Evolutionary conservation across 129 eudicot genomes (phyloP).

Genomic region (Apium graveolens): DNA sequence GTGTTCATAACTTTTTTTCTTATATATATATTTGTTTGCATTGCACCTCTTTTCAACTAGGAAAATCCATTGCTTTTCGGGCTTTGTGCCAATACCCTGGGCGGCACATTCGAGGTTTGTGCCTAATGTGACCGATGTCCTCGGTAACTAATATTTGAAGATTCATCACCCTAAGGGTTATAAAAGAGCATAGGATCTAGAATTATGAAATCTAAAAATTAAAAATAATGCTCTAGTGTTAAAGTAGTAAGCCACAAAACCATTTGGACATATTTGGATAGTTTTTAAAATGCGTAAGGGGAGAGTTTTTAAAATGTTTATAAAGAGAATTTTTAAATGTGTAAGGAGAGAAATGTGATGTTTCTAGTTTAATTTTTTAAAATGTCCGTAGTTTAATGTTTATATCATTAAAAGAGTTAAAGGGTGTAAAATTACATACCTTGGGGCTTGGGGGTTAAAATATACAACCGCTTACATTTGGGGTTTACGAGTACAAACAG

Average conservation of each 20-base stretch:
- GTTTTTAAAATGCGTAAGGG: not conserved
- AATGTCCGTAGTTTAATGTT: no score
- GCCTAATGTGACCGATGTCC: not conserved
- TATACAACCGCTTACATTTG: no score
- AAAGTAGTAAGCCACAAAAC: not conserved
- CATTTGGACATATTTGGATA: not conserved
- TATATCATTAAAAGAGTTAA: no score
- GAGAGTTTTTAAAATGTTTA: no score
- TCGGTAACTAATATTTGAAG: not conserved
- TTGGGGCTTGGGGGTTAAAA: no score
- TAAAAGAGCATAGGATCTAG: not conserved
- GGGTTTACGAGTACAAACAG: no score
- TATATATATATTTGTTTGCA: not conserved
- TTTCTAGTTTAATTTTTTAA: no score
- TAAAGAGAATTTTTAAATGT: no score
- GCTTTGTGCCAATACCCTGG: no score
- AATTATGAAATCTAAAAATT: no score
- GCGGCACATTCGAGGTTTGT: not conserved
- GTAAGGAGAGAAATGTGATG: not conserved
- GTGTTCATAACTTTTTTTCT: no score
- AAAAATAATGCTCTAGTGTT: not conserved
- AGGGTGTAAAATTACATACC: no score
- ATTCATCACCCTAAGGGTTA: not conserved
- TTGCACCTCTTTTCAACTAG: not conserved
- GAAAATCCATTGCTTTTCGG: not conserved